Evolutionary conservation across 208 protist species (phyloP), one percentile per base, ranked within the genome.

Genomic region (Leishmania martiniquensis): DNA sequence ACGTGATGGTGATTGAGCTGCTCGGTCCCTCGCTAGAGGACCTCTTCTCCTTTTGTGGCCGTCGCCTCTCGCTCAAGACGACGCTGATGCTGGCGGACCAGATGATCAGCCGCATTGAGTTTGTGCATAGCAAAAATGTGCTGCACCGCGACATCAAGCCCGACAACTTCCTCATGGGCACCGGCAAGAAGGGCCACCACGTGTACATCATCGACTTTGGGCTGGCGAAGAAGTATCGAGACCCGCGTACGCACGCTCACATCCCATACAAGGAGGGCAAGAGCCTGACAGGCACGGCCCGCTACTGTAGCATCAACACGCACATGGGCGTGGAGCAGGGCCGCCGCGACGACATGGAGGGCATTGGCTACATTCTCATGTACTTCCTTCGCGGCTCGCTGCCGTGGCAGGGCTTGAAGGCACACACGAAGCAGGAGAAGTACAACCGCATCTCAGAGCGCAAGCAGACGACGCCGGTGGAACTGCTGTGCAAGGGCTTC

Each of bases 251-350:
- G 34, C 95, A 99, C 82, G 81, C 97, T 79, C 99, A 99, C 91
- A 99, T 99, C 67, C 97, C 99, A 1, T 99, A 99, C 87, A 93
- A 98, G 71, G 99, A 99, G 79, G 95, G 99, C 80, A 99, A 99
- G 91, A 98, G 93, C 68, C 89, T 99, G 9, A 99, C 99, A 20
- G 99, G 99, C 52, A 99, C 99, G 34, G 99, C 99, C 17, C 93
- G 99, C 51, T 99, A 99, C 90, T 99, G 99, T 62, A 98, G 91
- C 60, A 99, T 99, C 78, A 99, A 99, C 93, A 99, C 99, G 17
- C 99, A 99, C 89, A 84, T 99, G 47, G 99, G 99, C 65, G 99
- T 99, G 55, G 99, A 99, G 88, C 94, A 98, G 89, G 91, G 89
- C 83, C 88, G 99, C 32, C 89, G 99, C 51, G 99, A 99, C 77